Evolutionary conservation across 371 early-diverging fungal genomes (phyloP).

Genomic region (Mucor ambiguus): DNA sequence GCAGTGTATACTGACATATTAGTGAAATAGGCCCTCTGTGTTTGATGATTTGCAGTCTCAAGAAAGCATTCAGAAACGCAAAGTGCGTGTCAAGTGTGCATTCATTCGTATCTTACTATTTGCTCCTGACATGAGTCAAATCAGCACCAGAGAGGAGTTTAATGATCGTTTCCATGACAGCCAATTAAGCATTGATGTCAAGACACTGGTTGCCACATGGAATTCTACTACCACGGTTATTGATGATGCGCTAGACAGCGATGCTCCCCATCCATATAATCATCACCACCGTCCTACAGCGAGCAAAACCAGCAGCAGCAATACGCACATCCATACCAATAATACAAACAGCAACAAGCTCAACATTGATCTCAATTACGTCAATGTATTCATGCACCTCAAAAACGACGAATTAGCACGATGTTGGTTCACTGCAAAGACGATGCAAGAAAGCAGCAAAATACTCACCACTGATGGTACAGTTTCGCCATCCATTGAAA

Average conservation of each 20-base stretch:
- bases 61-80: conserved; percentile 18
- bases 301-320: not conserved
- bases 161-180: conserved; percentile 37
- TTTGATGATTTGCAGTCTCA: conserved; percentile 17
- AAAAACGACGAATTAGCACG: conserved; percentile 27
- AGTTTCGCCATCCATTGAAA: conserved; percentile 46
- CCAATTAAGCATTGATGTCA: conserved; percentile 44
- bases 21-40: conserved; percentile 11
- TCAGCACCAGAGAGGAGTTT: conserved; percentile 36
- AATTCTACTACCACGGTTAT: conserved; percentile 6
- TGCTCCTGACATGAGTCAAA: conserved; percentile 52
- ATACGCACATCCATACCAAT: not conserved
- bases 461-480: conserved; percentile 16
- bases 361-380: conserved; percentile 38
- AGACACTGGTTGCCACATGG: conserved; percentile 26
- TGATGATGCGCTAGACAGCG: not conserved
- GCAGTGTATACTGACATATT: too few species aligned
- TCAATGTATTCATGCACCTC: conserved; percentile 49
- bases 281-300: not conserved
- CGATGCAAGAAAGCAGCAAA: conserved; percentile 19
- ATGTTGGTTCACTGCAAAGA: conserved; percentile 52
- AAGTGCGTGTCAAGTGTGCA: conserved; percentile 30
- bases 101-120: conserved; percentile 46
- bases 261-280: not conserved
- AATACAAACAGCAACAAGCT: conserved; percentile 27